phyloP scores from a whole-genome alignment of 768 basidiomycete species.

The Termitomyces sp. region DNA sequence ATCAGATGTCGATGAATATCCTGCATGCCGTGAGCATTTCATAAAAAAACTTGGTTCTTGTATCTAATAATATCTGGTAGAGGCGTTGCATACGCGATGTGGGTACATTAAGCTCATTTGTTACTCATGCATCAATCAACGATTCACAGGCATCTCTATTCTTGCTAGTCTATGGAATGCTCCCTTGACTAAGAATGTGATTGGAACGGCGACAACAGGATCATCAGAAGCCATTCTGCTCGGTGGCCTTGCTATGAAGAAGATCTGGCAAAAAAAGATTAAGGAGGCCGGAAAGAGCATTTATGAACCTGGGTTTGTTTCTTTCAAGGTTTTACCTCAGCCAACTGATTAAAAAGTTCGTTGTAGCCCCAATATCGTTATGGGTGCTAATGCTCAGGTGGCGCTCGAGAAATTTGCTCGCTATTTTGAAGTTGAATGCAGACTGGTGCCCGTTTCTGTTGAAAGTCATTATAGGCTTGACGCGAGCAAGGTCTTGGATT shows the following conservation, averaged over 20 bases:
- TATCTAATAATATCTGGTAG: conserved; percentile 19
- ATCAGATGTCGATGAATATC: conserved; percentile 58
- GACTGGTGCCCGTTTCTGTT: conserved; percentile 47
- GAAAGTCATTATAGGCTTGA: no score
- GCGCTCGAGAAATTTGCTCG: no score
- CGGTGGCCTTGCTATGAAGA: conserved; percentile 73
- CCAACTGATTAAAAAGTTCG: background rate
- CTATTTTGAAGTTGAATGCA: conserved; percentile 67
- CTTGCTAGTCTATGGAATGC: conserved; percentile 69
- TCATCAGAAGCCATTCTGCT: conserved; percentile 72
- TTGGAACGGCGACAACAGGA: conserved; percentile 72
- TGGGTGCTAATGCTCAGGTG: conserved; percentile 71
- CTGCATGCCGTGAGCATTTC: conserved; percentile 44
- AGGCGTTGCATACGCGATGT: conserved; percentile 54
- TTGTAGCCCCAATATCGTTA: conserved; percentile 57
- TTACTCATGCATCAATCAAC: background rate
- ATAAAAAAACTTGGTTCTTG: background rate
- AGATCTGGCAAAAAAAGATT: conserved; percentile 63
- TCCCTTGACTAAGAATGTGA: conserved; percentile 54
- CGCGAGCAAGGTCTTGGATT: conserved; percentile 61
- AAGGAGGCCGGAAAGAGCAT: conserved; percentile 66
- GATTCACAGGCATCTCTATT: conserved; percentile 31
- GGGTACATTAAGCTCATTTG: background rate
- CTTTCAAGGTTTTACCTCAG: background rate
- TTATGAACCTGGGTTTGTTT: conserved; percentile 67